Evolutionary conservation across 2,329 filamentous ascomycete genomes (phyloP).

Genomic region (Ceratocystis huliohia): DNA sequence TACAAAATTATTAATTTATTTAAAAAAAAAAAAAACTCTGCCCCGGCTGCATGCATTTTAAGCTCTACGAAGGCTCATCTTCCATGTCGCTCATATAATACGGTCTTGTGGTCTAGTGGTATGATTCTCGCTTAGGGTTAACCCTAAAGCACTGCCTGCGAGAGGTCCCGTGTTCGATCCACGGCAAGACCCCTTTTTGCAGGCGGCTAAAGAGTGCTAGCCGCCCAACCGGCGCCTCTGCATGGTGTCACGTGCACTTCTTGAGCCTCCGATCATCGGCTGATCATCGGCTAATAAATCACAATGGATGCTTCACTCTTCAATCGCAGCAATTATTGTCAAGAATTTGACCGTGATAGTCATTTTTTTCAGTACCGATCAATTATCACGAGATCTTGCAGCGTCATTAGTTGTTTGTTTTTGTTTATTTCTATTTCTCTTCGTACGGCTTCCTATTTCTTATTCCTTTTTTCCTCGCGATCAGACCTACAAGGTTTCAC

Average conservation of each 20-base stretch:
- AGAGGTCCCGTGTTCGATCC: conserved; percentile 25
- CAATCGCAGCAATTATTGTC: conserved; percentile 7
- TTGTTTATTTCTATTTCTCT: background rate
- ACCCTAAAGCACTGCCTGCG: conserved; percentile 27
- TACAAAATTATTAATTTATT: no score
- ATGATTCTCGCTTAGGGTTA: conserved; percentile 58
- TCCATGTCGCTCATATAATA: background rate
- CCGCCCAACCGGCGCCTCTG: background rate
- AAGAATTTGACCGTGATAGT: background rate
- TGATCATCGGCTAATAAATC: conserved; percentile 13
- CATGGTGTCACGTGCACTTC: background rate
- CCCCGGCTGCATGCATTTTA: no score
- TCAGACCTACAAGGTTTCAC: background rate
- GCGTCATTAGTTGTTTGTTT: conserved; percentile 15
- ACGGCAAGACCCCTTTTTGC: conserved; percentile 21
- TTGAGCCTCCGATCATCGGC: conserved; percentile 14
- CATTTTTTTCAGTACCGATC: background rate
- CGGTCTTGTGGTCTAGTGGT: conserved; percentile 51
- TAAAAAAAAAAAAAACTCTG: no score
- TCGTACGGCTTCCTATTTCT: background rate
- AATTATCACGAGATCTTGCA: conserved; percentile 12
- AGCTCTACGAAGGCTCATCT: accelerated
- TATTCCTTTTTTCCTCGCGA: background rate
- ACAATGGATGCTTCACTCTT: background rate
- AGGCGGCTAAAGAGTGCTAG: background rate